Base-by-base conservation (phyloP, 345 rosid genomes). In the Pugionium dolabratum region DNA sequence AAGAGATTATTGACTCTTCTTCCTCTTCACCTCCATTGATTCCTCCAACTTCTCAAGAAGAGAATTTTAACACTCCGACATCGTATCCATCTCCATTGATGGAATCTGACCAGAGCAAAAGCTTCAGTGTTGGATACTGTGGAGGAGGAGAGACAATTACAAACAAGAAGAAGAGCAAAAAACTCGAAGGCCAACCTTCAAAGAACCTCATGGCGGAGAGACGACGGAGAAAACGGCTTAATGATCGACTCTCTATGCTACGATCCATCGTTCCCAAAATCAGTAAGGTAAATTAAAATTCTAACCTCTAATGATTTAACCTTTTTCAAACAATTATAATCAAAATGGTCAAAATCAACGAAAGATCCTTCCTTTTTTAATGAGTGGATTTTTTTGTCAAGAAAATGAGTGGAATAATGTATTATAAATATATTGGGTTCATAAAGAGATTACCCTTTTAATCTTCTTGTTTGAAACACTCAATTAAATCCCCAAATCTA, bases 201-300 rank as follows among this genome's bases (percentile, higher is more conserved):
- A 91, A 91, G 85, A 91, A 91, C 76, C 62, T 87, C 32, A 86
- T 87, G 96, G 96, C 96, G 0, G 97, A 89, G 76, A 81, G 95
- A 69, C 86, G 96, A 54, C 78, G 93, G 69, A 86, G 96, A 62
- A 87, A 89, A 82, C 71, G 97, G 36, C 79, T 92, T 57, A 87
- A 90, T 67, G 95, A 86, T 68, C 75, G 93, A 27, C 91, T 89
- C 32, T 86, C 93, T 42, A 92, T 88, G 93, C 85, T 91, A 50
- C 80, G 97, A 82, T 91, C 97, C 72, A 84, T 91, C 30, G 97
- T 91, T 49, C 96, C 97, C 7, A 91, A 91, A 84, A 91, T 91
- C 79, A 88, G 94, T 78, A 91, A 91, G 96, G 97, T 88, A 52
- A 54, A 45, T 54, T 6, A 27, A 2, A 6, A 39, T 4, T 33